Conservation (phyloP, 305 asterid genomes). For the Fraxinus sp. region DNA sequence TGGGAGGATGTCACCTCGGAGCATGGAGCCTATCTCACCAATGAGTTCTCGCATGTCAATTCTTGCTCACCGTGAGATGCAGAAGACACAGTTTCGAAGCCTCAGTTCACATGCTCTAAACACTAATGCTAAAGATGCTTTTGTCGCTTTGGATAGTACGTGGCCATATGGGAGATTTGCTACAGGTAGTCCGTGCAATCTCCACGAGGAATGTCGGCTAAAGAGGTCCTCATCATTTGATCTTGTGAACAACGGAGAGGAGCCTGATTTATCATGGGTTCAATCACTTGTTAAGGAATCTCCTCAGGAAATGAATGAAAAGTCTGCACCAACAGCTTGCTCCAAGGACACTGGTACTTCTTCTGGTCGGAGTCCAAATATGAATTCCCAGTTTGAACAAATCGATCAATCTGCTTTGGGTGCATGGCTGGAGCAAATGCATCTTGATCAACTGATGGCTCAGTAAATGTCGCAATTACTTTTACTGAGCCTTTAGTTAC, state of each 20-base stretch:
- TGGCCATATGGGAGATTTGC: slow-evolving; percentile 65
- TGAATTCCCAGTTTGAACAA: slow-evolving; percentile 40
- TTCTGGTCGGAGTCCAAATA: slow-evolving; percentile 30
- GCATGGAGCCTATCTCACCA: slow-evolving; percentile 69
- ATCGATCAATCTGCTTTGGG: slow-evolving; percentile 56
- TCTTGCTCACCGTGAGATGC: slow-evolving; percentile 59
- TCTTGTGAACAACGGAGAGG: slow-evolving; percentile 56
- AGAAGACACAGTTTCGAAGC: slow-evolving; percentile 60
- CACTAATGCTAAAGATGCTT: slow-evolving; percentile 41
- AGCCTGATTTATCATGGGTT: slow-evolving; percentile 89
- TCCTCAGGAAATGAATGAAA: slow-evolving; percentile 59
- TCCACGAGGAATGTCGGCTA: slow-evolving; percentile 40
- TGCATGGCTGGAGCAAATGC: slow-evolving; percentile 72
- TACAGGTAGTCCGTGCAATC: slow-evolving; percentile 34
- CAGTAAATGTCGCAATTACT: slow-evolving; percentile 33
- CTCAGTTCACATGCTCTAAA: slow-evolving; percentile 74
- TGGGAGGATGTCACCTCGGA: slow-evolving; percentile 74
- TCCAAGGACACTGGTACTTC: slow-evolving; percentile 34
- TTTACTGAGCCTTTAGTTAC: slow-evolving; percentile 27
- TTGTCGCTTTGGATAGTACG: slow-evolving; percentile 43
- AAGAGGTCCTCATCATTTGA: slow-evolving; percentile 64
- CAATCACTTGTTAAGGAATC: slow-evolving; percentile 79
- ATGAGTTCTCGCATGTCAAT: slow-evolving; percentile 61
- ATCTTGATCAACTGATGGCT: slow-evolving; percentile 70
- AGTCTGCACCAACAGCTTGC: slow-evolving; percentile 31